Conservation (phyloP, 192 early-diverging fungal genomes). For the Coemansia umbellata region DNA sequence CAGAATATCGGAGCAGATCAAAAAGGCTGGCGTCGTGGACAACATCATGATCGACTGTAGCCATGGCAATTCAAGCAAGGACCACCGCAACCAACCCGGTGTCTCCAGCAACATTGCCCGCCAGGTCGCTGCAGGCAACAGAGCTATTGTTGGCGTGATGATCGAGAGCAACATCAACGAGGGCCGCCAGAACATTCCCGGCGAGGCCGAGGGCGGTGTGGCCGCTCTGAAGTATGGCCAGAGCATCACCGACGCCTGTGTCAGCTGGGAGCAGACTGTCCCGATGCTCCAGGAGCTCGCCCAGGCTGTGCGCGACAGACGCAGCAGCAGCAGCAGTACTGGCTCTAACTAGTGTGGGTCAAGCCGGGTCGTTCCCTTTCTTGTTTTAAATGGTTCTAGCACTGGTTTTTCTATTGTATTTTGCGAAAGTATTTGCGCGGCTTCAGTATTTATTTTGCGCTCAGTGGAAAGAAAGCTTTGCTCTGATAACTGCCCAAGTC, state of each 20-base stretch:
- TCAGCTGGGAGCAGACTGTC: conserved; percentile 80
- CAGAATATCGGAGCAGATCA: conserved; percentile 56
- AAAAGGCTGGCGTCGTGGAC: conserved; percentile 58
- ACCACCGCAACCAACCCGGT: conserved; percentile 81
- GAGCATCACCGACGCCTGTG: conserved; percentile 92
- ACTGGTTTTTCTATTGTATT: too few relatives aligned
- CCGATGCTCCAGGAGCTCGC: conserved; percentile 74
- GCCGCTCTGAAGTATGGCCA: conserved; percentile 78
- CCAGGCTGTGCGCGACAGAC: conserved; percentile 59
- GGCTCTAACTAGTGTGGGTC: too few relatives aligned
- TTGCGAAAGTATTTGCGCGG: too few relatives aligned
- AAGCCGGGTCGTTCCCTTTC: too few relatives aligned
- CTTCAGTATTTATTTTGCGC: too few relatives aligned
- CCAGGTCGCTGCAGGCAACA: conserved; percentile 72
- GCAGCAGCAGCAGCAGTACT: background rate
- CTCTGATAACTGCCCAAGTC: too few relatives aligned
- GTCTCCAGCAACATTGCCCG: conserved; percentile 65
- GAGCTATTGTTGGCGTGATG: conserved; percentile 80
- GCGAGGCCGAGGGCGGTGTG: conserved; percentile 54
- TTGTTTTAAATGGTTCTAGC: too few relatives aligned
- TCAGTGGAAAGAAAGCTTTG: too few relatives aligned
- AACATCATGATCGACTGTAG: conserved; percentile 94
- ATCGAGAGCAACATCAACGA: conserved; percentile 88
- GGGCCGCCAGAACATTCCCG: conserved; percentile 82
- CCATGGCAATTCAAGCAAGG: conserved; percentile 89